phyloP scores from a whole-genome alignment of 108 stramenopile genomes.

The Parmales sp. region DNA sequence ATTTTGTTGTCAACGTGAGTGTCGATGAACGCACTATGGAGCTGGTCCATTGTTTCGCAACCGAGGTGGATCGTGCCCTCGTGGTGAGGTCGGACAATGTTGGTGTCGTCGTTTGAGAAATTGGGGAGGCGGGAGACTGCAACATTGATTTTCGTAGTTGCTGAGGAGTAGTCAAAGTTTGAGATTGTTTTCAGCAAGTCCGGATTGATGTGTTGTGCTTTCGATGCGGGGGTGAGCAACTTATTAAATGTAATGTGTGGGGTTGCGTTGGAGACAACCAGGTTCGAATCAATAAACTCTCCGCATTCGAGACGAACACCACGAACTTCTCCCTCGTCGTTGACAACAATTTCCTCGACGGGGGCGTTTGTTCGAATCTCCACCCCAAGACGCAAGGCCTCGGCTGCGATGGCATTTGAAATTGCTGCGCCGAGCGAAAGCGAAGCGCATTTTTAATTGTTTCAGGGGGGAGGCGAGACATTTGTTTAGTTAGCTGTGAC shows the following conservation, averaged over 20 bases:
- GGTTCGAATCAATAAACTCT: not conserved
- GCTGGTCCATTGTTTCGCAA: conserved; percentile 3
- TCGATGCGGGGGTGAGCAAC: conserved; percentile 13
- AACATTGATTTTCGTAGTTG: conserved; percentile 28
- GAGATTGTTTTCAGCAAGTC: not conserved
- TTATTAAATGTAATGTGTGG: conserved; percentile 18
- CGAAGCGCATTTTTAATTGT: too few species aligned
- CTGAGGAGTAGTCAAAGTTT: conserved; percentile 15
- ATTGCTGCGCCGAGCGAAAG: too few species aligned
- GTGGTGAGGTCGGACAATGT: conserved; percentile 15
- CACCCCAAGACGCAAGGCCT: conserved; percentile 14
- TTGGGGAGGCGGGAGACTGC: conserved; percentile 17
- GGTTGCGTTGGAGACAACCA: conserved; percentile 10
- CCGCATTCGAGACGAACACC: conserved; percentile 8
- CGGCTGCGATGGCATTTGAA: conserved; percentile 14
- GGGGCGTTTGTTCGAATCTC: not conserved
- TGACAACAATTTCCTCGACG: conserved; percentile 3
- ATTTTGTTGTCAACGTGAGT: conserved; percentile 15
- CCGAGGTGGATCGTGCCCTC: conserved; percentile 32
- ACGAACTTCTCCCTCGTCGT: not conserved
- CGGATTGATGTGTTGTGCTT: not conserved
- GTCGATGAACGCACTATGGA: conserved; percentile 13
- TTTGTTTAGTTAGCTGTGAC: too few species aligned
- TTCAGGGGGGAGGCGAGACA: too few species aligned
- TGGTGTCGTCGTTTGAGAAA: conserved; percentile 10